A percentile compares a stretch with the other conserved stretches of the same genome.
Conservation (phyloP, 768 basidiomycete species). For the Mycena epipterygia region DNA sequence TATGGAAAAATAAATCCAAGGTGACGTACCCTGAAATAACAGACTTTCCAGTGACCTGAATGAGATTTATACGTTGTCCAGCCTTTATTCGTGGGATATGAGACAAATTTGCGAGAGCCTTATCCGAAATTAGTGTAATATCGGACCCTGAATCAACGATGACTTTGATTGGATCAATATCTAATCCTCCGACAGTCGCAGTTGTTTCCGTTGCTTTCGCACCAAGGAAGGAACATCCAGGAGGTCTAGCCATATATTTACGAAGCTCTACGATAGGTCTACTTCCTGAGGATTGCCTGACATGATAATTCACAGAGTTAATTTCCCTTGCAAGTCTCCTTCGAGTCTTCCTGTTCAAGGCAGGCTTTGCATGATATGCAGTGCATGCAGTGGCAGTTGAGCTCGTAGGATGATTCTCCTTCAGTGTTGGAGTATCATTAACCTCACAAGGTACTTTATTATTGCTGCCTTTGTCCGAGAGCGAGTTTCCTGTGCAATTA, state of each 20-base stretch:
- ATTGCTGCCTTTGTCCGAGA: too few species aligned
- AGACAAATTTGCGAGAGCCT: conserved; percentile 18
- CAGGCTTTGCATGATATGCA: conserved; percentile 6
- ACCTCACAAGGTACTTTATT: too few species aligned
- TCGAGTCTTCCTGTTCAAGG: conserved; percentile 5
- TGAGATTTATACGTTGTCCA: conserved; percentile 47
- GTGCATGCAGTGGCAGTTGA: neutral
- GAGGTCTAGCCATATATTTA: conserved; percentile 40
- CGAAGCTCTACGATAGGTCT: conserved; percentile 35
- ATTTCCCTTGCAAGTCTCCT: conserved; percentile 18
- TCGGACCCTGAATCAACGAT: conserved; percentile 51
- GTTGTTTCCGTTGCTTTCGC: conserved; percentile 40
- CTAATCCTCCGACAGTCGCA: conserved; percentile 13
- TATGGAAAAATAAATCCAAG: conserved; percentile 43
- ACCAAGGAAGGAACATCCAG: conserved; percentile 51
- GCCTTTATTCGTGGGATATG: conserved; percentile 34
- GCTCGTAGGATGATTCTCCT: neutral
- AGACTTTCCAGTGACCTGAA: conserved; percentile 49
- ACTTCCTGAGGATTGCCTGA: neutral
- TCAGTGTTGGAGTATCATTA: too few species aligned
- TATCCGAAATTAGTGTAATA: conserved; percentile 47
- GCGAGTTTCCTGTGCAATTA: neutral
- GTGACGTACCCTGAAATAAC: conserved; percentile 46
- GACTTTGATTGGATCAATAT: conserved; percentile 17
- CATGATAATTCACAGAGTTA: conserved; percentile 1